A percentile compares a stretch with the other conserved stretches of the same genome.
phyloP scores from a whole-genome alignment of 23 red algal species.

The Chondrus crispus region DNA sequence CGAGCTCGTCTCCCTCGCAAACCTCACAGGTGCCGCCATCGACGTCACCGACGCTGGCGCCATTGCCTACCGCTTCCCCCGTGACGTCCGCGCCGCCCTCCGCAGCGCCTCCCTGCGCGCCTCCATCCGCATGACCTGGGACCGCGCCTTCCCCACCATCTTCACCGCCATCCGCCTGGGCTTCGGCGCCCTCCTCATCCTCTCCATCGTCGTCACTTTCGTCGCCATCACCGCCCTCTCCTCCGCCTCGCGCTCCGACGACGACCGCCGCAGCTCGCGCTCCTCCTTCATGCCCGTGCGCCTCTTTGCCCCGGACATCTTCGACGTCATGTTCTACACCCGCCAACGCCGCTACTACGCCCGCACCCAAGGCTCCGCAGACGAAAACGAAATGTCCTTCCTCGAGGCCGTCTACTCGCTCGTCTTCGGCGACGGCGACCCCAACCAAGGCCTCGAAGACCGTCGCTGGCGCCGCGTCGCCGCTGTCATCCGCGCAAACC shows the following conservation, averaged over 20 bases:
- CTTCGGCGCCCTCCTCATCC: constrained; percentile 86
- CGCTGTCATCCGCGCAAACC: constrained; percentile 68
- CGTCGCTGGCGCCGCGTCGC: constrained; percentile 68
- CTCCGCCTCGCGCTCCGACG: constrained; percentile 37
- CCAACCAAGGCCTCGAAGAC: constrained; percentile 76
- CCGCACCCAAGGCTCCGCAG: neutral
- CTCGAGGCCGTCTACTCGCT: constrained; percentile 95
- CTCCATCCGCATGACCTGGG: constrained; percentile 43
- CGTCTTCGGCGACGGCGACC: constrained; percentile 98
- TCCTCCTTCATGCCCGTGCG: constrained; percentile 27
- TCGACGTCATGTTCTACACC: constrained; percentile 75
- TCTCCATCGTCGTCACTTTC: constrained; percentile 77
- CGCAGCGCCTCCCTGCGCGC: constrained; percentile 41
- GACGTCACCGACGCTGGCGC: constrained; percentile 88
- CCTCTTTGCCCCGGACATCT: constrained; percentile 71
- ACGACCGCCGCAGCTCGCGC: constrained; percentile 28
- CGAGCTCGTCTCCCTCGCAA: constrained; percentile 63
- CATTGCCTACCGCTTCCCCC: constrained; percentile 78
- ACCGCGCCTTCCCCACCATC: constrained; percentile 53
- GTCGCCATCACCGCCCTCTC: constrained; percentile 59
- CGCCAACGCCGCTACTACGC: neutral
- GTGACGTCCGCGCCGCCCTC: constrained; percentile 49
- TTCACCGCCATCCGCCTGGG: constrained; percentile 65
- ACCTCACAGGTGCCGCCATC: constrained; percentile 55
- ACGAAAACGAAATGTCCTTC: constrained; percentile 69